phyloP scores from a whole-genome alignment of 2,329 filamentous ascomycete species.

The Scedosporium boydii region DNA sequence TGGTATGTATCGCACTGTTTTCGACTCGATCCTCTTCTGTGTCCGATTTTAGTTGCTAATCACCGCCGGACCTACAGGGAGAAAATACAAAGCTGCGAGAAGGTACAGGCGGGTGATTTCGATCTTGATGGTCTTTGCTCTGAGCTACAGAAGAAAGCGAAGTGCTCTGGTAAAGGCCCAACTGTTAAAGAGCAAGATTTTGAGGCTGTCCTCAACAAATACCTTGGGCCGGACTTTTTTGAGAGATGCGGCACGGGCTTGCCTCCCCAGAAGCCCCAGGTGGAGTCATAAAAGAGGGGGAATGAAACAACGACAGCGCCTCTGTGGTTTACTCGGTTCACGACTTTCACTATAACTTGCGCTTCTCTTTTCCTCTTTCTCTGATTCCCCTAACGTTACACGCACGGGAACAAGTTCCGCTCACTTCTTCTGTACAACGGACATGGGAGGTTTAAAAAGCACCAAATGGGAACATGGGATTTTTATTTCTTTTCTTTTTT shows the following conservation, averaged over 20 bases:
- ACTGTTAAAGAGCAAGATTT: conserved; percentile 87
- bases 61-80: conserved; percentile 51
- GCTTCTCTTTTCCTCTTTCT: background rate
- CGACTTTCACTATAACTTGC: background rate
- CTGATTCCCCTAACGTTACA: background rate
- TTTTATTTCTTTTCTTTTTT: background rate
- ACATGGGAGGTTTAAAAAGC: background rate
- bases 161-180: conserved; percentile 83
- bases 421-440: background rate
- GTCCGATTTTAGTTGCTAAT: conserved; percentile 27
- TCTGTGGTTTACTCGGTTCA: too few species aligned
- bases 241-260: background rate
- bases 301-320: too few species aligned
- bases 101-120: conserved; percentile 82
- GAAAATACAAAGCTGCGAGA: conserved; percentile 75
- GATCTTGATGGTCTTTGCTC: conserved; percentile 89
- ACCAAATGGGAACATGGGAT: background rate
- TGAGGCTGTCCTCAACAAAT: conserved; percentile 63
- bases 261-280: background rate
- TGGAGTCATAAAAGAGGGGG: background rate
- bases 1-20: conserved; percentile 55
- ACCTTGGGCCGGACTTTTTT: conserved; percentile 35
- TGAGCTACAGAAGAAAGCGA: conserved; percentile 89
- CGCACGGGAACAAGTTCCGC: background rate
- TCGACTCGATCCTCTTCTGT: background rate